Evolutionary conservation across 2,329 filamentous ascomycete genomes (phyloP), one percentile per base, ranked within the genome.

Genomic region (Periconia sp.): DNA sequence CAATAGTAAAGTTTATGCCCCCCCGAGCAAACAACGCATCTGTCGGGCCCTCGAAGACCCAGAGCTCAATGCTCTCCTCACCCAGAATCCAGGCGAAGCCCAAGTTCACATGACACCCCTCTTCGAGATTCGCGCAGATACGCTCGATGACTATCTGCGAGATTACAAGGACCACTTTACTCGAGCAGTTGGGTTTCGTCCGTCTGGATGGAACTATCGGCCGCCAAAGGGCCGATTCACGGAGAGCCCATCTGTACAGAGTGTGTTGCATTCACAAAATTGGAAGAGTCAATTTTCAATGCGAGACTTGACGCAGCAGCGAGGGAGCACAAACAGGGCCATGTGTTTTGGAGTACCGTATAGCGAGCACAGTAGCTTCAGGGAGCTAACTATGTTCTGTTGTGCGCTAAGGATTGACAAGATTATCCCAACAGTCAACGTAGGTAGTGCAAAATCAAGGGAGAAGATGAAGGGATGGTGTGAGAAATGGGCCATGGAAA

Each of bases 41-140:
- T 92, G 90, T 71, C 79, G 82, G 16, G 90, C 90, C 52, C 81
- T 99, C 1, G 91, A 91, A 63, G 92, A 97, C 63, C 79, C 87
- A 0, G 92, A 96, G 62, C 80, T 99, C 4, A 77, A 85, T 18
- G 79, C 81, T 0, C 80, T 90, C 4, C 80, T 99, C 59, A 99
- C 94, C 0, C 78, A 79, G 6, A 77, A 96, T 63, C 91, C 94
- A 0, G 74, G 81, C 16, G 88, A 89, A 58, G 94, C 94, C 0
- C 92, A 97, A 69, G 91, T 99, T 0, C 94, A 99, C 72, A 96
- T 99, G 92, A 95, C 96, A 58, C 91, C 88, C 59, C 78, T 99
- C 8, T 94, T 94, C 78, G 92, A 97, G 69, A 91, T 99, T 54
- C 86, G 91, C 18, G 85, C 91, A 23, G 92, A 96, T 55, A 96